Evolutionary conservation across 1,284 basidiomycete species (phyloP).

Genomic region (Sanghuangporus baumii): DNA sequence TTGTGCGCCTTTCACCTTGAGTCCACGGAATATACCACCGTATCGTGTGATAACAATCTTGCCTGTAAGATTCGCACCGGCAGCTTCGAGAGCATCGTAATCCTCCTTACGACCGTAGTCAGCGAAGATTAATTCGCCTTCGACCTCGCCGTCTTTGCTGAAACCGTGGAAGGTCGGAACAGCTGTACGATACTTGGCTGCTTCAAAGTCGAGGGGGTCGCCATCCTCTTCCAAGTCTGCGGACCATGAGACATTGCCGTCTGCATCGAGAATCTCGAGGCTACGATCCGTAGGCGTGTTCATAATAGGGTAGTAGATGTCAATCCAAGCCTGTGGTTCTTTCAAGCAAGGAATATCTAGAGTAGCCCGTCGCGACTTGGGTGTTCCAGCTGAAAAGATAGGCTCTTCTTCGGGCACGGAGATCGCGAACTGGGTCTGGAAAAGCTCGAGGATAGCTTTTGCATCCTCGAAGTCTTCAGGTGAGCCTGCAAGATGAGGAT

Average conservation of each 20-base stretch:
- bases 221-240: conserved; percentile 69
- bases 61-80: conserved; percentile 70
- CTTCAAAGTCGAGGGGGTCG: conserved; percentile 57
- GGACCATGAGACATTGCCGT: conserved; percentile 57
- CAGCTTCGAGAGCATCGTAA: conserved; percentile 55
- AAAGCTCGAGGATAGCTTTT: conserved; percentile 53
- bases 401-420: conserved; percentile 38
- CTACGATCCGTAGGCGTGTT: conserved; percentile 66
- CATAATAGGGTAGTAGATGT: conserved; percentile 78
- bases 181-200: conserved; percentile 49
- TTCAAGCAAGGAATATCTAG: conserved; percentile 42
- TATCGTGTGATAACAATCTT: conserved; percentile 86
- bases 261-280: conserved; percentile 52
- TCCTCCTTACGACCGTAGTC: conserved; percentile 80
- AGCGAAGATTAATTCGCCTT: conserved; percentile 74
- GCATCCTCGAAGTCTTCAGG: conserved; percentile 61
- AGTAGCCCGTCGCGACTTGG: conserved; percentile 58
- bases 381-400: conserved; percentile 61
- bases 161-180: conserved; percentile 69
- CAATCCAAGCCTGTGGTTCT: conserved; percentile 68
- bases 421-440: conserved; percentile 58
- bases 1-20: conserved; percentile 80
- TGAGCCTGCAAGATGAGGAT: conserved; percentile 72
- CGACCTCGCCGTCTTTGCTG: conserved; percentile 57
- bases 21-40: conserved; percentile 76